Conservation (phyloP, 1,139 yeast genomes). For the Blastobotrys ciferrii region DNA sequence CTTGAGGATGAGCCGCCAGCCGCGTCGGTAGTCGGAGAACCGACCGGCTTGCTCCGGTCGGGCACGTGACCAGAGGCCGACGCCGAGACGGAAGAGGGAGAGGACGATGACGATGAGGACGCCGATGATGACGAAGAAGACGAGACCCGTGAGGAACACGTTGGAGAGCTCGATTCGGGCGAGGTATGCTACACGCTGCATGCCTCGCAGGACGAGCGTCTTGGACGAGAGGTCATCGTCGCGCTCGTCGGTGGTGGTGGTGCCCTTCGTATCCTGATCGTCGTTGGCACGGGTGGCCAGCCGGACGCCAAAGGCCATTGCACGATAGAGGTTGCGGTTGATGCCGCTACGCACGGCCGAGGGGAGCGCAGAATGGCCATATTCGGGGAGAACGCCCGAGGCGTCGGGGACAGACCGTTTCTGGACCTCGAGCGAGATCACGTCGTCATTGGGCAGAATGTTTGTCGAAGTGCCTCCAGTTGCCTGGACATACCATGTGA, state of each 20-base stretch:
- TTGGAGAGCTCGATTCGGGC: constrained; percentile 84
- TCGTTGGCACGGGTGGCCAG: constrained; percentile 30
- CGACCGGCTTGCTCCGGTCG: constrained; percentile 57
- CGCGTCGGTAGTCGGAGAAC: constrained; percentile 73
- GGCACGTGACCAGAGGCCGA: constrained; percentile 66
- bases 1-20: constrained; percentile 78
- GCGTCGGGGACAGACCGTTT: constrained; percentile 37
- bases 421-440: constrained; percentile 79
- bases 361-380: constrained; percentile 21
- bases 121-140: constrained; percentile 73
- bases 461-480: constrained; percentile 90
- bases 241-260: constrained; percentile 69
- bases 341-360: constrained; percentile 27
- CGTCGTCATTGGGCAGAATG: constrained; percentile 53
- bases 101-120: constrained; percentile 66
- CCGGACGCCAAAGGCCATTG: constrained; percentile 19
- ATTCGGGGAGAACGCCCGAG: constrained; percentile 22
- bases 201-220: constrained; percentile 81
- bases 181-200: constrained; percentile 83
- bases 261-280: constrained; percentile 45
- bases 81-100: constrained; percentile 66
- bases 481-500: constrained; percentile 94
- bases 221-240: constrained; percentile 54
- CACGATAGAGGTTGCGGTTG: constrained; percentile 21
- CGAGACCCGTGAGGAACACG: constrained; percentile 81